phyloP scores from a whole-genome alignment of 1,284 basidiomycete genomes.

The Pterulicium gracile region DNA sequence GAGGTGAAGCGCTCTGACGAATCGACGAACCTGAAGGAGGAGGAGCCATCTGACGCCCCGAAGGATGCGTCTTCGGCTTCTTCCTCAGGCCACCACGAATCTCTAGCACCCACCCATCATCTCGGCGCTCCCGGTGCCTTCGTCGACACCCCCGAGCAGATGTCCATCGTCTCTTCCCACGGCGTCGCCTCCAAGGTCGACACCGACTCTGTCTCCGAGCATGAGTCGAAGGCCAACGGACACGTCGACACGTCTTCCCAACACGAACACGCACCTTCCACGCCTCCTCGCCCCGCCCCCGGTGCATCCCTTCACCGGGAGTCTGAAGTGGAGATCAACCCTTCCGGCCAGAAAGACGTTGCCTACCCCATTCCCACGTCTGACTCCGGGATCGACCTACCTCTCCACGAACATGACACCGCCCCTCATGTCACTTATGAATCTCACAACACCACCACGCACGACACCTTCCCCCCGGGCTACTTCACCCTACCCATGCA shows the following conservation, averaged over 20 bases:
- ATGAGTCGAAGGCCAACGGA: background rate
- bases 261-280: too few relatives aligned
- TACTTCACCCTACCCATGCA: background rate
- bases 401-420: background rate
- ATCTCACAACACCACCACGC: background rate
- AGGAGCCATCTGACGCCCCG: background rate
- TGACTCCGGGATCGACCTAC: background rate
- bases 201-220: background rate
- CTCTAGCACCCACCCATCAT: too few relatives aligned
- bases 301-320: background rate
- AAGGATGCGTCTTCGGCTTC: too few relatives aligned
- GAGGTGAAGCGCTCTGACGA: background rate
- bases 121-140: background rate
- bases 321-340: too few relatives aligned
- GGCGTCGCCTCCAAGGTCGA: background rate
- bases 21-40: background rate
- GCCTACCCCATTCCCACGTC: background rate
- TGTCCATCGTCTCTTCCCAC: background rate
- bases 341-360: background rate
- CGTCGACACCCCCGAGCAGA: background rate
- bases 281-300: background rate
- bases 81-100: too few relatives aligned
- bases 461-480: background rate
- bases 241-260: too few relatives aligned
- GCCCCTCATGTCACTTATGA: background rate